Base-by-base conservation (phyloP, 306 rosid species). In the Sicyos baderoa region DNA sequence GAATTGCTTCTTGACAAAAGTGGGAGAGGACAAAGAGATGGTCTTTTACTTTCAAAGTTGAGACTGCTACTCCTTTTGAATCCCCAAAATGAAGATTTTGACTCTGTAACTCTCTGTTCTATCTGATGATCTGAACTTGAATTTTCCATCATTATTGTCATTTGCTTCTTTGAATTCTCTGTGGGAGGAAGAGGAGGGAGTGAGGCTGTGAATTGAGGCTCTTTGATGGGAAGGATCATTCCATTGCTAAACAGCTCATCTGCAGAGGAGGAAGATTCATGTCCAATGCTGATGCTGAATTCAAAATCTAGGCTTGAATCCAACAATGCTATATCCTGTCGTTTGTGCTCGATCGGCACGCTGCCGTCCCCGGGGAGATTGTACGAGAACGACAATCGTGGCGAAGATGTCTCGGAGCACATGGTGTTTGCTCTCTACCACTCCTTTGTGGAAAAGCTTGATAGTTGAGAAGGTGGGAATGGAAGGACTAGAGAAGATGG, bases 161-260 rank as follows among this genome's bases (percentile, higher is more conserved):
- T 16, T 48, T 44, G 73, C 35, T 86, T 84, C 85, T 85, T 86
- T 56, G 78, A 54, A 10, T 21, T 54, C 45, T 83, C 77, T 73
- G 54, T 40, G 52, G 19, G 76, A 22, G 47, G 78, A 6, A 72
- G 77, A 70, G 82, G 84, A 27, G 88, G 96, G 29, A 83, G 87
- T 37, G 94, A 84, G 45, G 87, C 79, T 22, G 37, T 27, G 78
- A 83, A 35, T 47, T 35, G 37, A 72, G 17, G 73, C 45, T 15
- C 51, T 37, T 82, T 85, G 23, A 72, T 78, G 2, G 99, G 95
- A 77, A 85, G 87, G 74, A 93, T 88, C 10, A 86, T 45, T 0
- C 97, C 99, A 79, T 90, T 84, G 9, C 85, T 86, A 78, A 93
- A 93, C 58, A 93, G 91, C 73, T 93, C 97, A 81, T 90, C 99